Percentiles rank a stretch among this genome's conserved stretches.
phyloP scores from a whole-genome alignment of 2,329 filamentous ascomycete species.

The Hymenoscyphus repandus region DNA sequence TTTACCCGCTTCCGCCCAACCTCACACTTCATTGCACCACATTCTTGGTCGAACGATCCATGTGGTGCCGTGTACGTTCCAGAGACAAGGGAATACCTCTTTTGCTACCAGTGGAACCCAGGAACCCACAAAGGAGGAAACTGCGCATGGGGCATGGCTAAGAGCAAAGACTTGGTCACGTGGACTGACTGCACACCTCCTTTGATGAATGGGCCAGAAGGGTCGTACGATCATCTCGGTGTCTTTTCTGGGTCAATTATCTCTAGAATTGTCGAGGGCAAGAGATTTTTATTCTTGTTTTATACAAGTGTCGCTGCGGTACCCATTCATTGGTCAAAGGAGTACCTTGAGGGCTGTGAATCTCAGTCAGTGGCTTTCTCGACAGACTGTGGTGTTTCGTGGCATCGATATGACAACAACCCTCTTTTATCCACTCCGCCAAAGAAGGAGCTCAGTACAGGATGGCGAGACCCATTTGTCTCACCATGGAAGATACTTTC shows the following conservation, averaged over 20 bases:
- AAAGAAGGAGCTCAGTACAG: constrained; percentile 11
- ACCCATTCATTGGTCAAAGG: constrained; percentile 22
- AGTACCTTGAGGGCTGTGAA: constrained; percentile 20
- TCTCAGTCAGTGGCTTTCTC: constrained; percentile 21
- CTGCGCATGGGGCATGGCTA: constrained; percentile 62
- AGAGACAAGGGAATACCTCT: constrained; percentile 46
- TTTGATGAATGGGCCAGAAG: constrained; percentile 9
- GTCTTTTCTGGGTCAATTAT: constrained; percentile 22
- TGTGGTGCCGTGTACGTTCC: constrained; percentile 46
- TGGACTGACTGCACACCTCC: constrained; percentile 38
- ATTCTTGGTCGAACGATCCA: constrained; percentile 54
- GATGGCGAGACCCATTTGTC: constrained; percentile 23
- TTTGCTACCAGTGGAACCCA: constrained; percentile 61
- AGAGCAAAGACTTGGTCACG: constrained; percentile 53
- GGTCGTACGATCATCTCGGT: constrained; percentile 18
- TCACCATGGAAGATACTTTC: constrained; percentile 16
- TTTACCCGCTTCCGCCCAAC: constrained; percentile 19
- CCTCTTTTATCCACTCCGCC: constrained; percentile 17
- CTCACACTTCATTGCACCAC: constrained; percentile 48
- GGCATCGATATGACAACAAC: constrained; percentile 19
- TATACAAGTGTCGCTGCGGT: constrained; percentile 20
- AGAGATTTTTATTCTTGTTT: constrained; percentile 17
- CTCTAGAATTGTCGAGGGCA: constrained; percentile 14
- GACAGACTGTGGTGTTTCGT: constrained; percentile 19
- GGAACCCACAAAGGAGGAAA: constrained; percentile 44